Percentiles rank a stretch among this genome's conserved stretches.
These are phyloP conservation scores for Spathaspora sp. DNA, from an alignment of 805 yeast genomes.

Conservation along the genomic window DNA sequence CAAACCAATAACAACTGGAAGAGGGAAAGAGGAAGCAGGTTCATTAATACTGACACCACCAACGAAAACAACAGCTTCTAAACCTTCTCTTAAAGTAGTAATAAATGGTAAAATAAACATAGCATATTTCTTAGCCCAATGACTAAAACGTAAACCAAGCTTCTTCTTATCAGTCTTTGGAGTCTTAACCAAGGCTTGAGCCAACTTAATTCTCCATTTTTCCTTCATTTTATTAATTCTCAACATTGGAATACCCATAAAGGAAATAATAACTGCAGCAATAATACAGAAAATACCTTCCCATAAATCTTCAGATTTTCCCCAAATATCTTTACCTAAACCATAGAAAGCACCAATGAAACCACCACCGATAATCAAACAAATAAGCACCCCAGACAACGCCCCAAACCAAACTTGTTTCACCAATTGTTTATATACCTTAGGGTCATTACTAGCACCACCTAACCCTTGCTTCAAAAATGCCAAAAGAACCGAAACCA, in stretches of 20 bases:
- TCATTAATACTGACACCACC: conserved; percentile 83
- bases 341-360: conserved; percentile 91
- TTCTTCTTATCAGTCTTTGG: conserved; percentile 46
- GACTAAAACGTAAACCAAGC: conserved; percentile 26
- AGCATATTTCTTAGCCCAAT: conserved; percentile 57
- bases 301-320: conserved; percentile 87
- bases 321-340: conserved; percentile 75
- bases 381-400: conserved; percentile 60
- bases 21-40: conserved; percentile 63
- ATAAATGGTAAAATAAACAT: conserved; percentile 87
- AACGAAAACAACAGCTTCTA: conserved; percentile 92
- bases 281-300: conserved; percentile 88
- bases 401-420: conserved; percentile 86
- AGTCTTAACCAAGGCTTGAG: conserved; percentile 64
- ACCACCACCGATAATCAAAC: conserved; percentile 82
- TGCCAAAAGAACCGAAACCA: conserved; percentile 83
- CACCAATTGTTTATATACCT: conserved; percentile 53
- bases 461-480: conserved; percentile 85
- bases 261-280: conserved; percentile 79
- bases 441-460: conserved; percentile 37
- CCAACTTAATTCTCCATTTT: conserved; percentile 92
- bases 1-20: conserved; percentile 85
- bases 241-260: conserved; percentile 93
- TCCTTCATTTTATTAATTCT: conserved; percentile 91
- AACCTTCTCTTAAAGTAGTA: conserved; percentile 89